phyloP scores from a whole-genome alignment of 306 rosid species.

The Prunus armeniaca region DNA sequence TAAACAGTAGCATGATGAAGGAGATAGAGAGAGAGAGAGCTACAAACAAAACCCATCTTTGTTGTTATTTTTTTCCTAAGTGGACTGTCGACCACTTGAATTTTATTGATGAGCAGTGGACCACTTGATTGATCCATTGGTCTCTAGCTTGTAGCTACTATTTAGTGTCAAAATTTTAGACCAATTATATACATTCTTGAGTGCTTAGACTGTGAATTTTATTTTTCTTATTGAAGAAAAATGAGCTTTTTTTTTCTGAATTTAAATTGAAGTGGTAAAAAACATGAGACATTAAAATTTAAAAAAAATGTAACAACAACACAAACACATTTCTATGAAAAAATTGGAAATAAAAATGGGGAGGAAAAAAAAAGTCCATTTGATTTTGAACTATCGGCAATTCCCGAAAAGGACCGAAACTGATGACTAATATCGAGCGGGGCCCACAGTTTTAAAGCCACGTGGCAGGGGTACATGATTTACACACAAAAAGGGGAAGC shows the following conservation, averaged over 20 bases:
- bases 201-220: neutral
- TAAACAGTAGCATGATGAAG: neutral
- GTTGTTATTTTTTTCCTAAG: neutral
- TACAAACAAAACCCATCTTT: neutral
- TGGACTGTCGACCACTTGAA: neutral
- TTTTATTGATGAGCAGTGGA: no score
- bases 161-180: neutral
- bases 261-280: neutral
- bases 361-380: neutral
- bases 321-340: neutral
- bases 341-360: neutral
- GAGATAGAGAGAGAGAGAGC: neutral
- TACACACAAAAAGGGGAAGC: neutral
- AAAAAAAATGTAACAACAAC: neutral
- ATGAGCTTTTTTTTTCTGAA: neutral
- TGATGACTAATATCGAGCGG: neutral
- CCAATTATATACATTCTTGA: neutral
- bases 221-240: neutral
- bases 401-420: neutral
- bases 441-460: neutral
- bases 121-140: neutral
- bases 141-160: neutral
- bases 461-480: slow-evolving; percentile 3
- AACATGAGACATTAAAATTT: neutral
- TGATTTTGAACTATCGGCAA: neutral